Evolutionary conservation across 768 basidiomycete genomes (phyloP).

Genomic region (Filobasidium floriforme): DNA sequence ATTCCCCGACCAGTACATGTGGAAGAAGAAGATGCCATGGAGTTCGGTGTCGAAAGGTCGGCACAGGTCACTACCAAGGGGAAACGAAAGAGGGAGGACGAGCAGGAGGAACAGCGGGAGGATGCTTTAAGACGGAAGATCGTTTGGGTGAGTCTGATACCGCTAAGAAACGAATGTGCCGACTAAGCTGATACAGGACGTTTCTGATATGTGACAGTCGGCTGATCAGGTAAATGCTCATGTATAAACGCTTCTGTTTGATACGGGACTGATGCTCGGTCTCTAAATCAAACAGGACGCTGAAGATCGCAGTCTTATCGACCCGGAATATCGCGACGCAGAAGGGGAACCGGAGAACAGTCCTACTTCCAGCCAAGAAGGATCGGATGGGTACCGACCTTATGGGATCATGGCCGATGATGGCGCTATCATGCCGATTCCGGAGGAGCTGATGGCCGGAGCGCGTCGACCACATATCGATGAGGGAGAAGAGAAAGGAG

Average conservation of each 20-base stretch:
- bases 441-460: not conserved
- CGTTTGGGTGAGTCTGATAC: slow-evolving; percentile 17
- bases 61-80: not conserved
- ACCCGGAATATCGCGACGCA: slow-evolving; percentile 22
- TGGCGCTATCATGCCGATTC: slow-evolving; percentile 12
- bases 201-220: not conserved
- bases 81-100: slow-evolving; percentile 14
- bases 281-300: not conserved
- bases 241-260: not conserved
- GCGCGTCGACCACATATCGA: not conserved
- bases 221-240: not conserved
- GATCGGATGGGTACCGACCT: not conserved
- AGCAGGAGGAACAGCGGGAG: slow-evolving; percentile 6
- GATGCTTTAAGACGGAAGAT: slow-evolving; percentile 19
- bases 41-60: not conserved
- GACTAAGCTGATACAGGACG: not conserved
- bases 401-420: slow-evolving; percentile 13
- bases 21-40: slow-evolving; percentile 7
- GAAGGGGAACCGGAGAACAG: slow-evolving; percentile 18
- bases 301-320: slow-evolving; percentile 20
- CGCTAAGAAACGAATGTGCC: not conserved
- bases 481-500: too few species aligned
- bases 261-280: not conserved
- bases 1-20: slow-evolving; percentile 2
- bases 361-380: slow-evolving; percentile 7